Evolutionary conservation across 192 early-diverging fungal species (phyloP), one percentile per base, ranked within the genome.

Genomic region (Podila minutissima): DNA sequence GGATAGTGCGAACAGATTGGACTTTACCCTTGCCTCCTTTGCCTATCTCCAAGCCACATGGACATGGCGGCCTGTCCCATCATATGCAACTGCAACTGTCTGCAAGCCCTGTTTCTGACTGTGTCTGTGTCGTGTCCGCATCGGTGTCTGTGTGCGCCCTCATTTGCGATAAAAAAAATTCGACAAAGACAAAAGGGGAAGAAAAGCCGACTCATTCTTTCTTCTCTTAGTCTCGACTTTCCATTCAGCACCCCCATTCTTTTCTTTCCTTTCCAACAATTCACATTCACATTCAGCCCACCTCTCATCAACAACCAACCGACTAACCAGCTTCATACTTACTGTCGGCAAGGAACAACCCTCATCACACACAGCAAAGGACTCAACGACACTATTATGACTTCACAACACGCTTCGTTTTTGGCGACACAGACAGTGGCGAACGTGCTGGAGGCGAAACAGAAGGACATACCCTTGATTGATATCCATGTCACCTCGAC

Each of bases 401-500:
- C 74, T 28, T 79, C 76, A 62, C 69, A 74, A 53, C 79, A 83
- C 61, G 61, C 75, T 12, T 24, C 28, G 26, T 85, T 85, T 48
- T 31, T 85, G 12, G 68, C 65, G 12, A 67, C 64, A 29, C 81
- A 85, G 63, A 85, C 79, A 1, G 74, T 85, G 20, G 84, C 65
- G 2, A 59, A 75, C 58, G 84, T 85, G 28, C 50, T 82, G 15
- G 59, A 24, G 7, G 64, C 41, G 8, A 82, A 83, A 67, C 70
- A 66, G 41, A 67, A 74, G 33, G 65, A 64, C 62, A 64, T 71
- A 1, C 51, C 38, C 5, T 50, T 90, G 22, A 78, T 88, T 33
- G 87, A 90, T 73, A 82, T 90, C 38, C 83, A 84, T 29, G 68
- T 83, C 32, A 84, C 62, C 3, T 82, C 85, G 26, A 88, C 87